phyloP scores from a whole-genome alignment of 768 basidiomycete species.

The Pisolithus orientalis region DNA sequence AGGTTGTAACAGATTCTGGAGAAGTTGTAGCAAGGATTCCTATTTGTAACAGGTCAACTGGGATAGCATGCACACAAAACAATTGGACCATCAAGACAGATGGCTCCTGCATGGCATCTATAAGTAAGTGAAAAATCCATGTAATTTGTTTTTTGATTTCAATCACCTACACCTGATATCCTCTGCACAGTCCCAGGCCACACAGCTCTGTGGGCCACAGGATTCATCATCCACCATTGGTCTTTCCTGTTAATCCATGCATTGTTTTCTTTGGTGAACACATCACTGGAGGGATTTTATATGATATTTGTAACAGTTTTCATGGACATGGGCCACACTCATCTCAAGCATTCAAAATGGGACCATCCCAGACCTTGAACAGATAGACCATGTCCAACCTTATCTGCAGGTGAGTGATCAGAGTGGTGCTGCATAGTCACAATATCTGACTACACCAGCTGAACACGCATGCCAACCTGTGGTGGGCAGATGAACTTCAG shows the following conservation, averaged over 20 bases:
- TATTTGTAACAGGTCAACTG: too few species aligned
- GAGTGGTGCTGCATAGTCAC: not conserved
- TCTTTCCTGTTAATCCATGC: conserved; percentile 5
- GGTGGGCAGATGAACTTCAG: conserved; percentile 3
- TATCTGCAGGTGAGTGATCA: not conserved
- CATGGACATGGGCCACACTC: conserved; percentile 1
- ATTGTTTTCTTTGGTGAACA: conserved; percentile 3
- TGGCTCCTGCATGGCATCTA: too few species aligned
- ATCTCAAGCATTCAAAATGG: conserved; percentile 4
- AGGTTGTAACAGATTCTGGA: not conserved
- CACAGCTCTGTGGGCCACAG: too few species aligned
- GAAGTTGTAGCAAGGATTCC: not conserved
- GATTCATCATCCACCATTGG: conserved; percentile 2
- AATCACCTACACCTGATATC: too few species aligned
- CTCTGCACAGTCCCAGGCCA: too few species aligned
- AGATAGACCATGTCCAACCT: not conserved
- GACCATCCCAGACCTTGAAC: conserved; percentile 1
- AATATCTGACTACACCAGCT: not conserved
- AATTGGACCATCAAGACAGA: too few species aligned
- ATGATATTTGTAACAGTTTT: not conserved
- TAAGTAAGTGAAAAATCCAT: too few species aligned
- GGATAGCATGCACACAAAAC: too few species aligned
- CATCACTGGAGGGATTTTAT: not conserved
- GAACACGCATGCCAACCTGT: conserved; percentile 2
- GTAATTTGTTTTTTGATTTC: too few species aligned